Percentiles rank a stretch among this genome's conserved stretches.
phyloP scores from a whole-genome alignment of 1,284 basidiomycete species.

The Sanghuangporus weigelae region DNA sequence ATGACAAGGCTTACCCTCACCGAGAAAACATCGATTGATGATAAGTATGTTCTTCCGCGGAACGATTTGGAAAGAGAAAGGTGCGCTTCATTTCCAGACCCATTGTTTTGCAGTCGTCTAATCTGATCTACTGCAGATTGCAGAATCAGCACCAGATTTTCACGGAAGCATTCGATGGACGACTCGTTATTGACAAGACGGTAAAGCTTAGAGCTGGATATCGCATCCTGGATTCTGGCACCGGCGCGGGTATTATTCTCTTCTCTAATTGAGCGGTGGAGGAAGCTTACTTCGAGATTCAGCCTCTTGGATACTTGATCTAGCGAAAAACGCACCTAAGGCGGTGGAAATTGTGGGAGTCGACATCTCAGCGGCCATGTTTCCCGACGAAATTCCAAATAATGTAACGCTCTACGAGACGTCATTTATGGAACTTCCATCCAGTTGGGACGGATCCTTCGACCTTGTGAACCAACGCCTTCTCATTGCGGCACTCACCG shows the following conservation, averaged over 20 bases:
- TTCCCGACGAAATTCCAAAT: constrained; percentile 8
- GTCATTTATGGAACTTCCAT: constrained; percentile 4
- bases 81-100: neutral
- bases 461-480: constrained; percentile 30
- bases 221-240: constrained; percentile 9
- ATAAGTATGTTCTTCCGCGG: neutral
- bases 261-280: neutral
- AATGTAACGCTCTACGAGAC: constrained; percentile 2
- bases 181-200: constrained; percentile 6
- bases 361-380: constrained; percentile 8
- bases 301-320: constrained; percentile 13
- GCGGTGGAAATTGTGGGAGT: constrained; percentile 3
- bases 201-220: neutral
- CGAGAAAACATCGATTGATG: neutral
- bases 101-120: neutral
- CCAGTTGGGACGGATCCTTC: constrained; percentile 25
- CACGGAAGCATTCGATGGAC: constrained; percentile 1
- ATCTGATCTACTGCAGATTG: neutral
- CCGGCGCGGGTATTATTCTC: constrained; percentile 7
- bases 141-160: constrained; percentile 9
- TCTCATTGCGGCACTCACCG: constrained; percentile 26
- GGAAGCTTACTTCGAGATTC: neutral
- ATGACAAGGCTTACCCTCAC: too few relatives aligned
- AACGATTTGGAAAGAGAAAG: neutral
- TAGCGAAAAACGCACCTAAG: constrained; percentile 2